Evolutionary conservation across 805 yeast genomes (phyloP), one percentile per base, ranked within the genome.

Genomic region (Cyberlindnera saturnus): DNA sequence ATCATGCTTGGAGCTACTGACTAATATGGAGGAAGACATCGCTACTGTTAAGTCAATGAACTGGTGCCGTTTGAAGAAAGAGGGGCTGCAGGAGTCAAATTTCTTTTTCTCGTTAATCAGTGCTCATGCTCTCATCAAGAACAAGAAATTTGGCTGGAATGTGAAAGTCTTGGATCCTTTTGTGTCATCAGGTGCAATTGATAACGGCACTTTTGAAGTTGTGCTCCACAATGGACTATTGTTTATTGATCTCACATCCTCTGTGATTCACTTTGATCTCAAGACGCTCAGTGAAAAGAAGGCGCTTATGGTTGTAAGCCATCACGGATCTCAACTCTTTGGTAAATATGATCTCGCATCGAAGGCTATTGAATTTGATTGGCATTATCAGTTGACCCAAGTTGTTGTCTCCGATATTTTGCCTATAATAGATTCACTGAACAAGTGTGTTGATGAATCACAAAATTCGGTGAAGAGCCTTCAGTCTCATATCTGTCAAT

Each of bases 121-220:
- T 8, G 8, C 42, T 9, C 36, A 37, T 31, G 15, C 43, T 15
- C 17, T 17, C 6, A 17, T 45, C 18, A 28, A 26, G 7, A 39
- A 28, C 14, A 34, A 45, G 31, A n/a, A 11, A 9, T 44, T 48
- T 23, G 43, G 39, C 17, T 50, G 53, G 53, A 42, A 31, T 6
- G 7, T 50, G 11, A 37, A 41, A 3, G 18, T 45, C 4, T 14
- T 50, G n/a, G 50, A 50, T 32, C 51, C 51, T 2, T 15, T 50
- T 10, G 7, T 30, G 8, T 10, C 38, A 4, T 11, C 29, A 6
- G 53, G 53, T 4, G 11, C 30, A 14, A 19, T 45, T 10, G 45
- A 39, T 11, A 38, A 34, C 6, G 31, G 40, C 13, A 17, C 34
- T 8, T 10, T 46, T 26, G 47, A 47, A 15, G 4, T 49, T 15